Conservation (phyloP, 1,284 basidiomycete species). For the Prillingera fragicola region DNA sequence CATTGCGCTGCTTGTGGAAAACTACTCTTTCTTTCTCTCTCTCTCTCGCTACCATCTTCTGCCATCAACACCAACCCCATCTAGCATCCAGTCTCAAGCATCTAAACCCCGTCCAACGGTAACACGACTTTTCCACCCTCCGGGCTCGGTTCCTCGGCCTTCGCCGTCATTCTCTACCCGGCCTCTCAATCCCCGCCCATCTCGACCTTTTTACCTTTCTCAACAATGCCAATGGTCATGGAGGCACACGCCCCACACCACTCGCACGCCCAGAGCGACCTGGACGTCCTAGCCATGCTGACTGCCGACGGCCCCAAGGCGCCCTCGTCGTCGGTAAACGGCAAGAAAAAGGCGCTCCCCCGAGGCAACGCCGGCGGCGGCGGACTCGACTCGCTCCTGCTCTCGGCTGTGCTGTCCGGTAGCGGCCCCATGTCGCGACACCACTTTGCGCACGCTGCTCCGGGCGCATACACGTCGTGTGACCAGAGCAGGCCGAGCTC, state of each 20-base stretch:
- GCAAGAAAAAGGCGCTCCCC: conserved; percentile 11
- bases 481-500: conserved; percentile 39
- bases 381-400: conserved; percentile 44
- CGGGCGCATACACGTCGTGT: conserved; percentile 43
- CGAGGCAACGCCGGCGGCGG: conserved; percentile 18
- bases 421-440: conserved; percentile 42
- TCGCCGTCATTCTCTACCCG: conserved; percentile 25
- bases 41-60: too few species aligned
- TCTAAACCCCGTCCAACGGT: too few species aligned
- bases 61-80: too few species aligned
- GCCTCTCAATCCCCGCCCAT: conserved; percentile 18
- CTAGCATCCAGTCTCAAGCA: too few species aligned
- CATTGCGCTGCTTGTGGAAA: too few species aligned
- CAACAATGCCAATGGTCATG: conserved; percentile 5
- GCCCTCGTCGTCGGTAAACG: background rate
- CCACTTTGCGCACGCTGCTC: conserved; percentile 45
- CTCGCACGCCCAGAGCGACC: conserved; percentile 28
- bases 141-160: too few species aligned
- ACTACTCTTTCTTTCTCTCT: too few species aligned
- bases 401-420: conserved; percentile 45
- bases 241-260: conserved; percentile 5
- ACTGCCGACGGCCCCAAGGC: conserved; percentile 26
- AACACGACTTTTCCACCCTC: too few species aligned
- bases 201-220: background rate
- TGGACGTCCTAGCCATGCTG: conserved; percentile 40